Conservation (phyloP, 768 basidiomycete species). For the Tylopilus subfusipes region DNA sequence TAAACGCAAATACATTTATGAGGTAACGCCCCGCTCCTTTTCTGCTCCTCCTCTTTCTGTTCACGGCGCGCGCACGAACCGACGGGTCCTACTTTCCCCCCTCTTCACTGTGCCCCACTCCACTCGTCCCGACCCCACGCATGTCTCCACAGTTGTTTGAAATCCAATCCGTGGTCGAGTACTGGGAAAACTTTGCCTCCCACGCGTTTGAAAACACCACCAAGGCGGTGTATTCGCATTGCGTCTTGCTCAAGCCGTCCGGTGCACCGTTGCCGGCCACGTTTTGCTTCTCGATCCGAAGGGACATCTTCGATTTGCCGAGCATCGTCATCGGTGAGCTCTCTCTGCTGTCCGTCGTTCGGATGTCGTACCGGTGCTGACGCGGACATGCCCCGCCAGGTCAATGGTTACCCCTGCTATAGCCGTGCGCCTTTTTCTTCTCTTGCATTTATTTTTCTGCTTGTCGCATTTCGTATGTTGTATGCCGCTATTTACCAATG, state of each 20-base stretch:
- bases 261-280: conserved; percentile 86
- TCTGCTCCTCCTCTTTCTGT: conserved; percentile 17
- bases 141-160: conserved; percentile 69
- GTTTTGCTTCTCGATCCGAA: conserved; percentile 92
- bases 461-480: background rate
- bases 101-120: background rate
- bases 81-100: background rate
- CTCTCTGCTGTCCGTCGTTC: background rate
- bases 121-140: background rate
- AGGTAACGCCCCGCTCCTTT: conserved; percentile 28
- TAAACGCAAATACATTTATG: conserved; percentile 45
- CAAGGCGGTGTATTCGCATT: conserved; percentile 91
- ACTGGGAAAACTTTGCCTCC: conserved; percentile 94
- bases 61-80: conserved; percentile 11
- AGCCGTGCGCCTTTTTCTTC: conserved; percentile 18
- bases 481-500: conserved; percentile 17
- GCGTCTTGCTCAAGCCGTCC: conserved; percentile 80
- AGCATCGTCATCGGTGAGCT: conserved; percentile 79
- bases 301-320: conserved; percentile 89
- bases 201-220: conserved; percentile 98
- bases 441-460: background rate
- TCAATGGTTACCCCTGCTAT: conserved; percentile 85
- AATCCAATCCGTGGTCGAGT: conserved; percentile 91
- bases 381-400: conserved; percentile 41
- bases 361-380: background rate